Evolutionary conservation across 768 basidiomycete genomes (phyloP), one percentile per base, ranked within the genome.

Genomic region (Rhizopogon vinicolor): DNA sequence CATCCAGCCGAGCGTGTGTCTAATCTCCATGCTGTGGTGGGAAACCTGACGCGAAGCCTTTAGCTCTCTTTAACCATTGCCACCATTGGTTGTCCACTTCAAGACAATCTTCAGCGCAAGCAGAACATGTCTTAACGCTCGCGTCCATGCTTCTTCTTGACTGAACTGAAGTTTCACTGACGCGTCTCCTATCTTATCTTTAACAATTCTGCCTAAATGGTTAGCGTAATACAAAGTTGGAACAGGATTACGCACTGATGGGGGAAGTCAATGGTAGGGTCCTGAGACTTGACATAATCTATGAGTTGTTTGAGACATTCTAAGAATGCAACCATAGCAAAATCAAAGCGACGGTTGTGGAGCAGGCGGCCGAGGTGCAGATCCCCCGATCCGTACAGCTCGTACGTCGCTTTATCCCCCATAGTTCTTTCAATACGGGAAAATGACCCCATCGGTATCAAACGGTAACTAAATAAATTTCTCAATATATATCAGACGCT

Each of bases 141-240:
- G 84, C 22, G 96, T 98, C 96, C 96, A 99, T 0, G 85, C 79
- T 65, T 99, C 96, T 67, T 99, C 96, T 63, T 93, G 91, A 61
- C 89, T 90, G 69, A 97, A 96, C 65, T 95, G 93, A 3, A 95
- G 75, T 71, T 95, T 94, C 59, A 98, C 89, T 1, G 92, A 94
- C 16, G 91, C 89, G 53, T 96, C 94, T 7, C 94, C 95, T 53
- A 99, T 99, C 74, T 88, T 92, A 72, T 99, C 97, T 71, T 92
- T 98, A 41, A 78, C 75, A 52, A 98, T 85, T 65, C 96, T 97
- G 43, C 28, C 13, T 56, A 12, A 53, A 22, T 33, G 29, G 9
- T 46, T 35, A 33, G 3, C 41, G 16, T 28, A 7, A 35, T 19
- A 16, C 44, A 7, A 6, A 48, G 45, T 29, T 31, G 19, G 53